These are phyloP conservation scores for Hibiscus syriacus DNA, from an alignment of 345 rosid genomes.

Conservation along the genomic window DNA sequence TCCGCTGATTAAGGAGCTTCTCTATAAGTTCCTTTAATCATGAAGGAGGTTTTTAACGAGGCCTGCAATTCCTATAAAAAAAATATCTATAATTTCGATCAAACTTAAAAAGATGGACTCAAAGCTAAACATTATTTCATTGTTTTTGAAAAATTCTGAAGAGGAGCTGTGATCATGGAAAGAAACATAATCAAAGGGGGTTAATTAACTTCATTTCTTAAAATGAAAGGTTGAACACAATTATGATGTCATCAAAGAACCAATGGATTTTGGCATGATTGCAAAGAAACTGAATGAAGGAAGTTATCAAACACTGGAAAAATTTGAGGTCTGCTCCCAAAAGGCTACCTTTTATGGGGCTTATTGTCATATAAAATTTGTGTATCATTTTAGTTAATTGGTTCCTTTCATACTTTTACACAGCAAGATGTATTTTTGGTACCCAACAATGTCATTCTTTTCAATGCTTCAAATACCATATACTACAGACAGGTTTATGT, in stretches of 20 bases:
- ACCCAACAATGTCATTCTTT: conserved; percentile 18
- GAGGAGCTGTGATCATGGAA: conserved; percentile 1
- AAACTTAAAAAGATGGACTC: neutral
- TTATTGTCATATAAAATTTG: neutral
- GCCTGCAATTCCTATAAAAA: too few species aligned
- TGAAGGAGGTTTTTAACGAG: too few species aligned
- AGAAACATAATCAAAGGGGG: neutral
- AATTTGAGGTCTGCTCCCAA: conserved; percentile 26
- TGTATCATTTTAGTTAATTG: conserved; percentile 15
- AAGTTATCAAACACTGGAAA: conserved; percentile 15
- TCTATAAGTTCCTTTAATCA: too few species aligned
- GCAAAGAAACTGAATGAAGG: conserved; percentile 20
- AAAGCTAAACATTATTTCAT: neutral
- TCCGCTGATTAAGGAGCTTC: too few species aligned
- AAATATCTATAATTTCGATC: neutral
- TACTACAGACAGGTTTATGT: conserved; percentile 22
- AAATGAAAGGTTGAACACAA: conserved; percentile 25
- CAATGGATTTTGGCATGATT: conserved; percentile 32
- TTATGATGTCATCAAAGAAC: conserved; percentile 22
- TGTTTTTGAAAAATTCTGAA: neutral
- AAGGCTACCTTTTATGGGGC: too few species aligned
- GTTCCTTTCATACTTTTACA: neutral
- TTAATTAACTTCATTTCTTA: conserved; percentile 4
- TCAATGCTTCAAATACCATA: conserved; percentile 27
- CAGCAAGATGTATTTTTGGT: conserved; percentile 24